A percentile compares a stretch with the other conserved stretches of the same genome.
Conservation (phyloP, 78 protist genomes). For the Emiliania huxleyi region DNA sequence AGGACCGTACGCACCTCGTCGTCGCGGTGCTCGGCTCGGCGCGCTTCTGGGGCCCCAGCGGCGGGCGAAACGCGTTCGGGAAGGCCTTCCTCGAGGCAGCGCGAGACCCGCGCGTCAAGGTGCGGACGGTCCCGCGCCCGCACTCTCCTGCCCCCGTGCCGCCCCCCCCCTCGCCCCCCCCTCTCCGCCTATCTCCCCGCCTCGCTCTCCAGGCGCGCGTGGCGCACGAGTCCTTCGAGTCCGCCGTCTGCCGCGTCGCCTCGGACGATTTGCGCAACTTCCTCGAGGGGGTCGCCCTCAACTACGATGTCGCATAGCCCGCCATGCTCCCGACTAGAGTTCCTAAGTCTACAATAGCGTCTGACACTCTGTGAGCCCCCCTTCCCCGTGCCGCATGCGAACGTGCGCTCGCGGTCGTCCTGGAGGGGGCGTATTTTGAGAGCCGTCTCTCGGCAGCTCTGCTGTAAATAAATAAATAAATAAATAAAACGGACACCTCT, state of each 20-base stretch:
- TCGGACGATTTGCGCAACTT: neutral
- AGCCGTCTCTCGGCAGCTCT: too few relatives aligned
- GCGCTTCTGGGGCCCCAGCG: neutral
- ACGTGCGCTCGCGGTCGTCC: too few relatives aligned
- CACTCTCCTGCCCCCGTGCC: neutral
- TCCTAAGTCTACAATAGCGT: too few relatives aligned
- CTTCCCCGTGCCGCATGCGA: too few relatives aligned
- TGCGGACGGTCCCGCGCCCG: neutral
- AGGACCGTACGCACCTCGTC: neutral
- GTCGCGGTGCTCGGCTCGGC: neutral
- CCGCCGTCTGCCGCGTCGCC: neutral
- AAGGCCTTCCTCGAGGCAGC: neutral
- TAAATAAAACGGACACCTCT: too few relatives aligned
- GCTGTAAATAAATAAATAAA: too few relatives aligned
- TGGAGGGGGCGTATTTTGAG: too few relatives aligned
- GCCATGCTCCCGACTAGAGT: too few relatives aligned
- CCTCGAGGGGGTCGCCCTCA: neutral
- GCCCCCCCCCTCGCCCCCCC: neutral
- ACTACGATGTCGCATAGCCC: neutral
- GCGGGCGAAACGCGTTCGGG: neutral
- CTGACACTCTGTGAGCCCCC: too few relatives aligned
- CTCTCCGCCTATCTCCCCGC: neutral
- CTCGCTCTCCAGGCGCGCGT: neutral
- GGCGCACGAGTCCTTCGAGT: neutral
- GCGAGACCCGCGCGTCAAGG: neutral